Evolutionary conservation across 352 stramenopile species (phyloP), one percentile per base, ranked within the genome.

Genomic region (Phytophthora lateralis): DNA sequence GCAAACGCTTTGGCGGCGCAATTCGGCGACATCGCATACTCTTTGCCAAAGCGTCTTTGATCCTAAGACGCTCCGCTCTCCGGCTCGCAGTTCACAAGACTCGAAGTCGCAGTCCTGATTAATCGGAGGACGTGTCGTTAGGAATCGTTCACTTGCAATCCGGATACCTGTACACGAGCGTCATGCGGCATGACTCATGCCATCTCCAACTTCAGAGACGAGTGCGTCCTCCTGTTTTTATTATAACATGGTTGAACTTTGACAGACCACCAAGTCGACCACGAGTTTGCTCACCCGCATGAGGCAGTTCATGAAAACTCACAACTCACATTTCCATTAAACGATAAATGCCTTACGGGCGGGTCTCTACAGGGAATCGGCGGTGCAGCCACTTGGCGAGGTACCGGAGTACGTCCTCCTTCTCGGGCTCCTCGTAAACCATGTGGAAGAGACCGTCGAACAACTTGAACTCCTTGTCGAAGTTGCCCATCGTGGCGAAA

Each of bases 401-500:
- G 18, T 69, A 66, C 6, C 17, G 39, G 11, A 90, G 32, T 15
- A 88, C 80, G 9, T 62, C 48, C 32, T 86, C 74, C 27, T 69
- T 71, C 58, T 88, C 78, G 3, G 75, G 75, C 17, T 88, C 80
- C 27, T 88, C 69, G 49, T 82, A 89, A 29, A 88, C 60, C 39
- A 78, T 69, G 71, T 89, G 78, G 48, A 67, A 87, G 2, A 85
- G 58, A 3, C 72, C 82, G 9, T 88, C 71, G 32, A 91, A 80
- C 14, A 78, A n/a, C 47, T 75, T 72, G 59, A 88, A 82, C 50
- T 75, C 63, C 69, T 91, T 90, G 77, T 91, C 78, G 0, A 35
- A 39, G 52, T 65, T 82, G 3, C 55, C 66, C 38, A 89, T 57
- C 18, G 69, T 61, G 4, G 59, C 66, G 66, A 80, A 85, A 48